Base-by-base conservation (phyloP, 208 protist genomes). In the Porcisia hertigi region DNA sequence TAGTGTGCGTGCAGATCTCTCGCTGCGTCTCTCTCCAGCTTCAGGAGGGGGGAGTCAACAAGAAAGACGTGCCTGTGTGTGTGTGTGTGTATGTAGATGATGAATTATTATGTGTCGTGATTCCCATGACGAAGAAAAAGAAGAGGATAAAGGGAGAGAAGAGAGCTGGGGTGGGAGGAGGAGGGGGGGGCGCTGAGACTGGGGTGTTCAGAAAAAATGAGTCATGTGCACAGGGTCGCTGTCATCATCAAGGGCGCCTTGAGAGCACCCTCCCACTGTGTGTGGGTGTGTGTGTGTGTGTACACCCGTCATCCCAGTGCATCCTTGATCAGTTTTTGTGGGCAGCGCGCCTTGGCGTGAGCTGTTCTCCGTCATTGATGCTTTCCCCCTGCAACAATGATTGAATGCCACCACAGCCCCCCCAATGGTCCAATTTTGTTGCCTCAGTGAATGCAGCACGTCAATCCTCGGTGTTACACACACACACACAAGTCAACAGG, bases 271-370 rank as follows among this genome's bases (percentile, higher is more conserved):
- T n/a, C 41, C 8, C 36, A 20, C 11, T 65, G 8, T 71, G 66
- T 58, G 45, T 57, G 25, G 4, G 66, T 71, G 66, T 55, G 64
- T 58, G 66, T 41, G 39, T 59, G 9, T 58, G 49, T 71, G 39
- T 59, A 16, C 25, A 5, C 54, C 14, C 39, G 12, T 1, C 30
- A 25, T 9, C 12, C 30, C 20, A 43, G 60, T 45, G 20, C 34
- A 65, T 39, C 11, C 25, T 8, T 16, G n/a, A 30, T 65, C 11
- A 1, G 47, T 52, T 52, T 52, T 5, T 52, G 47, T 52, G 47
- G 47, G 11, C 47, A 52, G 47, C 47, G 47, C 47, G 11, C 47
- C 47, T 52, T 52, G 47, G 47, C 47, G 47, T 12, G 47, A 52
- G 47, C 47, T 52, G 11, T 12, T 52, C 47, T 5, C 5, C 11